phyloP scores from a whole-genome alignment of 2,329 filamentous ascomycete genomes.

The Metarhizium brunneum region DNA sequence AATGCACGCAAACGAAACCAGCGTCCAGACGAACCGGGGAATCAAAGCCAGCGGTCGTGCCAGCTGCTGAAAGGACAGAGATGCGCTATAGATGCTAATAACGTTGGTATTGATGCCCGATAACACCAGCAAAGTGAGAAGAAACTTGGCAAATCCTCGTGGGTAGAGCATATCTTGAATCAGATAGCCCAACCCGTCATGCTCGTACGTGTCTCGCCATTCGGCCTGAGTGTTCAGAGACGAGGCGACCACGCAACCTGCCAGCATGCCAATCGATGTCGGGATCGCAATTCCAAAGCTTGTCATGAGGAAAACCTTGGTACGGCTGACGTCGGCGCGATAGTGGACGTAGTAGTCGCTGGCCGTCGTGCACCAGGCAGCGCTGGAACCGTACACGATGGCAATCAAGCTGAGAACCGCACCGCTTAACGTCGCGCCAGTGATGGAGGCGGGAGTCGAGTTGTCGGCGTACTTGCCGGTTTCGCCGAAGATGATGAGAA shows the following conservation, averaged over 20 bases:
- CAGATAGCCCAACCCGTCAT: constrained; percentile 33
- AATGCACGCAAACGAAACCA: constrained; percentile 29
- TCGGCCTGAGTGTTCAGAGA: constrained; percentile 28
- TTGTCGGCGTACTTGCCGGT: constrained; percentile 31
- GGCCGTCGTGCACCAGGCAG: constrained; percentile 36
- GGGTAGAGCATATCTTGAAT: constrained; percentile 35
- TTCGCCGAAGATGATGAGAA: constrained; percentile 39
- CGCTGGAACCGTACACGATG: constrained; percentile 38
- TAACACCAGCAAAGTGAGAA: constrained; percentile 27
- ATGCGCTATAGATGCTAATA: constrained; percentile 28
- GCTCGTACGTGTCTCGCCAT: constrained; percentile 27
- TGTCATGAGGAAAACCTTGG: constrained; percentile 39
- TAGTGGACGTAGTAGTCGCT: constrained; percentile 27
- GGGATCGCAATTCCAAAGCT: constrained; percentile 37
- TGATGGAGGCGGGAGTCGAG: constrained; percentile 19
- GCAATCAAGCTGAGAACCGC: constrained; percentile 32
- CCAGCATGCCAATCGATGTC: constrained; percentile 38
- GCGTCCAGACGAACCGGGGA: constrained; percentile 30
- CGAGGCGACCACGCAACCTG: constrained; percentile 33
- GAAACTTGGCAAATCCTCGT: constrained; percentile 34
- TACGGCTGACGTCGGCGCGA: constrained; percentile 32
- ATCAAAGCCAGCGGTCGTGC: constrained; percentile 23
- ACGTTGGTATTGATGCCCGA: constrained; percentile 28
- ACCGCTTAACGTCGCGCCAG: constrained; percentile 28
- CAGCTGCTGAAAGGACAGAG: constrained; percentile 31